Conservation (phyloP, 495 filamentous ascomycete genomes). For the Talaromyces wortmannii region DNA sequence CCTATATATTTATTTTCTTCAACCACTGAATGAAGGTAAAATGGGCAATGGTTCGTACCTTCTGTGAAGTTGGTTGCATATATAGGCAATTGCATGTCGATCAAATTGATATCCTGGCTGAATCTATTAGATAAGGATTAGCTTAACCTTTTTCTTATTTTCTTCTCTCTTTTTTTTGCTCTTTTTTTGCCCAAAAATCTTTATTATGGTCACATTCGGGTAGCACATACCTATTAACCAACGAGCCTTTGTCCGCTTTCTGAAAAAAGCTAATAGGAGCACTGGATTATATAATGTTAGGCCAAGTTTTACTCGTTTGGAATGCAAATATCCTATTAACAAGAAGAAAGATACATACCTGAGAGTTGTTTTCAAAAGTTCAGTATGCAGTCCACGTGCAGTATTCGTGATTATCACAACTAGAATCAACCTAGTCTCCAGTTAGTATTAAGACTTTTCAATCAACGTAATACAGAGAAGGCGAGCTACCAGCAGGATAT, state of each 20-base stretch:
- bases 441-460: background rate
- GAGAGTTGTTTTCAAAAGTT: constrained; percentile 15
- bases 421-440: constrained; percentile 7
- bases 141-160: constrained; percentile 12
- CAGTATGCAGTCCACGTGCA: constrained; percentile 19
- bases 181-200: constrained; percentile 15
- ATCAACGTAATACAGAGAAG: constrained; percentile 2
- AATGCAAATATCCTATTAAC: constrained; percentile 8
- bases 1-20: constrained; percentile 7
- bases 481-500: constrained; percentile 24
- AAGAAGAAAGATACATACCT: constrained; percentile 17
- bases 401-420: constrained; percentile 20
- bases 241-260: constrained; percentile 11
- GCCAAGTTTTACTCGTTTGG: constrained; percentile 19
- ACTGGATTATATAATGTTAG: constrained; percentile 22
- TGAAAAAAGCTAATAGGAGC: constrained; percentile 27
- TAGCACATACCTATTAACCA: constrained; percentile 24
- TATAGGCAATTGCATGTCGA: constrained; percentile 25
- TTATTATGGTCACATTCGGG: background rate
- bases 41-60: background rate
- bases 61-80: constrained; percentile 1
- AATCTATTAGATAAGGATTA: constrained; percentile 23
- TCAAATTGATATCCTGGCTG: constrained; percentile 34
- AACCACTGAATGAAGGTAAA: too few relatives aligned
- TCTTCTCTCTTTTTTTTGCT: background rate